Conservation (phyloP, 2,329 filamentous ascomycete species). For the Tolypocladium inflatum region DNA sequence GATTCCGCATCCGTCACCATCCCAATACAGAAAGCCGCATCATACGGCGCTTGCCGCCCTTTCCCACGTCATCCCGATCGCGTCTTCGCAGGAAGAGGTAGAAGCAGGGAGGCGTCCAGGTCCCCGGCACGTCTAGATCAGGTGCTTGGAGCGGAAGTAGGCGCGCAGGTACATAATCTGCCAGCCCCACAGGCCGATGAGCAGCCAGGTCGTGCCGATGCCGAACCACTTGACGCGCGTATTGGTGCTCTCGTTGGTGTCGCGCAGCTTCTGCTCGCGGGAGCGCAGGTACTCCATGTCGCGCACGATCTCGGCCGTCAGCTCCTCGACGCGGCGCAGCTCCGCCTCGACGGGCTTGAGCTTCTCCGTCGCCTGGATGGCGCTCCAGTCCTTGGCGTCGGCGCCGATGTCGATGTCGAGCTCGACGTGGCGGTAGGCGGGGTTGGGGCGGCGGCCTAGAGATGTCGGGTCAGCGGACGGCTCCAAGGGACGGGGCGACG, state of each 20-base stretch:
- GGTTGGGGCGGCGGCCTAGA: conserved; percentile 26
- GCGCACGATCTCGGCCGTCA: conserved; percentile 74
- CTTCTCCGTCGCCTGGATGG: conserved; percentile 93
- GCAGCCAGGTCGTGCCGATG: conserved; percentile 81
- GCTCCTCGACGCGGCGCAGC: conserved; percentile 83
- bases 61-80: background rate
- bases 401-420: conserved; percentile 94
- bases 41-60: background rate
- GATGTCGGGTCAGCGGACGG: background rate
- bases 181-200: conserved; percentile 85
- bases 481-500: background rate
- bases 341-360: conserved; percentile 95
- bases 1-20: background rate
- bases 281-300: conserved; percentile 94
- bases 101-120: background rate
- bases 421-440: conserved; percentile 64
- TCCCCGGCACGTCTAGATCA: conserved; percentile 18
- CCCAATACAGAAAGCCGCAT: background rate
- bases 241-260: conserved; percentile 99
- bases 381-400: conserved; percentile 96
- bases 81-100: background rate
- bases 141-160: conserved; percentile 67
- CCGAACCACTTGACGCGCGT: conserved; percentile 98
- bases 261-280: conserved; percentile 89
- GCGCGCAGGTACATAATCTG: conserved; percentile 96